phyloP scores from a whole-genome alignment of 2,329 filamentous ascomycete genomes.

The Stemphylium vesicarium region DNA sequence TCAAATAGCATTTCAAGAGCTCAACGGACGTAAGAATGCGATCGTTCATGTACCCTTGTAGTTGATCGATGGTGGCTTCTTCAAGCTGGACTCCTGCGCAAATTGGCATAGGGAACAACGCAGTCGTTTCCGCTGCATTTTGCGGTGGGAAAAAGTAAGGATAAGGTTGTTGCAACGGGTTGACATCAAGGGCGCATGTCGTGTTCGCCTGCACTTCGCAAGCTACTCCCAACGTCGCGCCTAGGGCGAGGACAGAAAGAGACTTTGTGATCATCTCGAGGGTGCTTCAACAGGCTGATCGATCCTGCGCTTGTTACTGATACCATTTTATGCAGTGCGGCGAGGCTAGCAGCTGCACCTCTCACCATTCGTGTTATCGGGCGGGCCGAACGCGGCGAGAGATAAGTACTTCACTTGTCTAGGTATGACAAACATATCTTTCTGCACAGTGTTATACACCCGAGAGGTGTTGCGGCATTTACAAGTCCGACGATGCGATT shows the following conservation, averaged over 20 bases:
- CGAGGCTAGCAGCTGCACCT: neutral
- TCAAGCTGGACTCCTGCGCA: slow-evolving; percentile 69
- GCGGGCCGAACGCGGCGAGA: neutral
- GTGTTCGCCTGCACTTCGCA: slow-evolving; percentile 15
- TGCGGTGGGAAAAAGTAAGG: slow-evolving; percentile 47
- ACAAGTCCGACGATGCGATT: too few relatives aligned
- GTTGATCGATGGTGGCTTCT: slow-evolving; percentile 72
- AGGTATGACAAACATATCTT: neutral
- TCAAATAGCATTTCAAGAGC: slow-evolving; percentile 53
- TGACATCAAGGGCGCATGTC: slow-evolving; percentile 19
- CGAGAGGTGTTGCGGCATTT: too few relatives aligned
- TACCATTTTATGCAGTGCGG: neutral
- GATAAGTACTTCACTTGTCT: neutral
- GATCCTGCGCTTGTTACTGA: neutral
- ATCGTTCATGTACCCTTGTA: slow-evolving; percentile 66
- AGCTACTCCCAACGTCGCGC: slow-evolving; percentile 11
- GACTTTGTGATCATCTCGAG: neutral
- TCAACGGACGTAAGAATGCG: slow-evolving; percentile 31
- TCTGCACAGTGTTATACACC: neutral
- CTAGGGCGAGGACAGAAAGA: neutral
- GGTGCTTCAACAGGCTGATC: too few relatives aligned
- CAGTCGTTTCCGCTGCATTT: slow-evolving; percentile 30
- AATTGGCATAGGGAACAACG: slow-evolving; percentile 66
- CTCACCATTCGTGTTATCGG: neutral
- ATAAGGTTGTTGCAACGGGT: slow-evolving; percentile 37